Percentiles rank a stretch among this genome's conserved stretches.
Evolutionary conservation across 2,329 filamentous ascomycete genomes (phyloP).

Genomic region (Xylariaceae sp.): DNA sequence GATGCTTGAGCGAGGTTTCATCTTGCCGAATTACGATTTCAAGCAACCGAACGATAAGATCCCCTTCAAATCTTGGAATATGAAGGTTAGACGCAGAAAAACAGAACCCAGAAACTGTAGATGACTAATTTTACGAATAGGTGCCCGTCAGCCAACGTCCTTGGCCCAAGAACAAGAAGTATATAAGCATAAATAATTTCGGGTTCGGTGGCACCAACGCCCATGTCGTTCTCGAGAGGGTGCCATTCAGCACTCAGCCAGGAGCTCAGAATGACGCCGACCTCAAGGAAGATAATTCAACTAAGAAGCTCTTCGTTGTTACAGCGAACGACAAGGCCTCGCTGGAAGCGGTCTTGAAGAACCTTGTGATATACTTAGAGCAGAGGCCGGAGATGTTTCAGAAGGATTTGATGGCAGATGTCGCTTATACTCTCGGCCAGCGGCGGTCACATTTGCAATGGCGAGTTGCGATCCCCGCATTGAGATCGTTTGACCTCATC

Average conservation of each 20-base stretch:
- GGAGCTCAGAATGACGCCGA: constrained; percentile 33
- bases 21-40: constrained; percentile 49
- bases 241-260: constrained; percentile 36
- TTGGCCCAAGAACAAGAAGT: constrained; percentile 47
- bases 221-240: constrained; percentile 31
- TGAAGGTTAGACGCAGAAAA: constrained; percentile 33
- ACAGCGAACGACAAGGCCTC: constrained; percentile 40
- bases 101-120: neutral
- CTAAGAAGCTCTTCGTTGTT: constrained; percentile 41
- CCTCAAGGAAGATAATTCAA: constrained; percentile 31
- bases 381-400: constrained; percentile 43
- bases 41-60: constrained; percentile 47
- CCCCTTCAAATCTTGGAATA: constrained; percentile 46
- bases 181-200: constrained; percentile 40
- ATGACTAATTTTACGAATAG: constrained; percentile 22
- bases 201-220: constrained; percentile 33
- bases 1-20: constrained; percentile 48
- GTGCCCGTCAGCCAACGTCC: constrained; percentile 42
- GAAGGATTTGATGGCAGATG: constrained; percentile 41
- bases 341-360: constrained; percentile 37
- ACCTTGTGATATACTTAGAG: constrained; percentile 40
- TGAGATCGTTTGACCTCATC: constrained; percentile 43
- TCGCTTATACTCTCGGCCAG: constrained; percentile 47
- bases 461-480: constrained; percentile 42
- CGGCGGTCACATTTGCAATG: constrained; percentile 42